Evolutionary conservation across 352 stramenopile species (phyloP).

Genomic region (Phytophthora fragariae): DNA sequence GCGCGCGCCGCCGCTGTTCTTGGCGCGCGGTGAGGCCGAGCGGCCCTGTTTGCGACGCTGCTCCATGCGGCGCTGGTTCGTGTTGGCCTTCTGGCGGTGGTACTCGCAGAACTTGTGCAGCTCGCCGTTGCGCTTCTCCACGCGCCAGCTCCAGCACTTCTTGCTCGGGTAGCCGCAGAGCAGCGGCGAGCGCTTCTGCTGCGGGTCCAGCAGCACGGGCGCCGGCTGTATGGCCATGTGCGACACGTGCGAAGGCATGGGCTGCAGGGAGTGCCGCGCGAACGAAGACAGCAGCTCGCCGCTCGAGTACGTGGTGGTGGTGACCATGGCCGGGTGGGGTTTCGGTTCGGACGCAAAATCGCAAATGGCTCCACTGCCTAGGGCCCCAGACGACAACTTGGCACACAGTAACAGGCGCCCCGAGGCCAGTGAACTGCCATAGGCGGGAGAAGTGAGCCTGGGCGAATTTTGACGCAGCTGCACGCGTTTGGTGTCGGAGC

Average conservation of each 20-base stretch:
- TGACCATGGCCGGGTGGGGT: slow-evolving; percentile 30
- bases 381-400: background rate
- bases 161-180: slow-evolving; percentile 84
- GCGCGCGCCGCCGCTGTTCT: slow-evolving; percentile 25
- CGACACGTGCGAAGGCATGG: slow-evolving; percentile 18
- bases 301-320: slow-evolving; percentile 39
- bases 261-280: slow-evolving; percentile 35
- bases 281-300: slow-evolving; percentile 42
- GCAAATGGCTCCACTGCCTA: slow-evolving; percentile 29
- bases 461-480: slow-evolving; percentile 26
- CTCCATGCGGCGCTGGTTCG: slow-evolving; percentile 87
- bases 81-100: slow-evolving; percentile 87
- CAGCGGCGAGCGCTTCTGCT: slow-evolving; percentile 60
- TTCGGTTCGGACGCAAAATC: slow-evolving; percentile 36
- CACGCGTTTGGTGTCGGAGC: slow-evolving; percentile 12
- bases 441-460: slow-evolving; percentile 10
- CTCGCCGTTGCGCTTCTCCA: slow-evolving; percentile 85
- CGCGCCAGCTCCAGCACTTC: slow-evolving; percentile 83
- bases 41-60: slow-evolving; percentile 74
- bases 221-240: slow-evolving; percentile 26
- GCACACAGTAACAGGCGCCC: too few species aligned
- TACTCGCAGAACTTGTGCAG: slow-evolving; percentile 90
- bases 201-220: slow-evolving; percentile 14
- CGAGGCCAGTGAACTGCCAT: slow-evolving; percentile 4
- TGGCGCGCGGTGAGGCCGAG: slow-evolving; percentile 36